Conservation (phyloP, 2,329 filamentous ascomycete genomes). For the Thielaviopsis populi region DNA sequence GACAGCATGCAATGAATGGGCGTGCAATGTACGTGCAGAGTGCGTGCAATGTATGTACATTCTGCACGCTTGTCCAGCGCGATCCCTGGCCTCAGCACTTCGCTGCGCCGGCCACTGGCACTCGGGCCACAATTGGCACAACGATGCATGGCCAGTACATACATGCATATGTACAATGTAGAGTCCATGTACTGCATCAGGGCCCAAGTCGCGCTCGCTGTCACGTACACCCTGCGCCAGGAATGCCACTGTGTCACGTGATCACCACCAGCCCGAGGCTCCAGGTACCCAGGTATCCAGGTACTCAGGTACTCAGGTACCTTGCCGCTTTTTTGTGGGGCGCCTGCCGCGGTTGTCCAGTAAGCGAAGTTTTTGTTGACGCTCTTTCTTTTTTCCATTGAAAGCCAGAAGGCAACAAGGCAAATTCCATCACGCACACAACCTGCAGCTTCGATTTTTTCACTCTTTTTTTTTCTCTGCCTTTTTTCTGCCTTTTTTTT, state of each 20-base stretch:
- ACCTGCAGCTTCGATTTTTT: slow-evolving; percentile 16
- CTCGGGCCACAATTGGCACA: not conserved
- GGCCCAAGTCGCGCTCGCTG: not conserved
- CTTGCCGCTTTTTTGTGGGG: slow-evolving; percentile 7
- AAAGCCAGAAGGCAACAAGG: slow-evolving; percentile 1
- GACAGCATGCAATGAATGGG: no score
- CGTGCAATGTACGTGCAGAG: no score
- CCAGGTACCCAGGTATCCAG: not conserved
- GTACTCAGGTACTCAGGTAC: not conserved
- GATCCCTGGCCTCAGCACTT: not conserved
- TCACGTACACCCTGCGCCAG: not conserved
- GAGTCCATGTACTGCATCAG: not conserved
- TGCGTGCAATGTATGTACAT: no score
- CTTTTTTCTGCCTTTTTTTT: slow-evolving; percentile 6
- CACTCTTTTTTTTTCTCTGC: slow-evolving; percentile 1
- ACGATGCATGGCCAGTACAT: not conserved
- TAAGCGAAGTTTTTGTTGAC: slow-evolving; percentile 16
- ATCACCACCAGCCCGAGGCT: not conserved
- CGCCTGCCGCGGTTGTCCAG: slow-evolving; percentile 8
- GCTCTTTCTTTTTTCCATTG: slow-evolving; percentile 13
- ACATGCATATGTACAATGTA: not conserved
- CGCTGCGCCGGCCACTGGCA: not conserved
- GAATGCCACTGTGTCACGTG: not conserved
- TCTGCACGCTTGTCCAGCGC: not conserved
- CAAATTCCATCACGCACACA: slow-evolving; percentile 15